phyloP scores from a whole-genome alignment of 805 yeast genomes.

The Ogataea ramenticola region DNA sequence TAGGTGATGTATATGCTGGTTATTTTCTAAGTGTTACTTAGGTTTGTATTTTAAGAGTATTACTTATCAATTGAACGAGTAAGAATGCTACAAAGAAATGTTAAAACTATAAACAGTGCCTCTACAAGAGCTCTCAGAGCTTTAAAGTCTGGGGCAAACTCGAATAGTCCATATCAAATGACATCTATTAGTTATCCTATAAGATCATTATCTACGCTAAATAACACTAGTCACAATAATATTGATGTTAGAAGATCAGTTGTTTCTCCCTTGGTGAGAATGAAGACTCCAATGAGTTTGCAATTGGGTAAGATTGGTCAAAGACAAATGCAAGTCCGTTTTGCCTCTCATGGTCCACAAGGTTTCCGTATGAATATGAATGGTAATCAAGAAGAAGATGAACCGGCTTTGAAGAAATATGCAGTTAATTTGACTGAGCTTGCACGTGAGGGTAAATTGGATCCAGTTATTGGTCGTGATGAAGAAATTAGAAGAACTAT shows the following conservation, averaged over 20 bases:
- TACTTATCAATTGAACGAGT: no score
- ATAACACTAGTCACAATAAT: neutral
- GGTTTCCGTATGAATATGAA: constrained; percentile 25
- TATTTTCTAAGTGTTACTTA: no score
- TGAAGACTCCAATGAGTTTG: neutral
- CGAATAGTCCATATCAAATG: neutral
- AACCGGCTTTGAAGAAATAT: constrained; percentile 75
- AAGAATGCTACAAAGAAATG: neutral
- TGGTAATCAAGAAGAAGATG: constrained; percentile 33
- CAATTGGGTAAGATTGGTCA: neutral
- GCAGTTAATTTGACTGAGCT: constrained; percentile 83
- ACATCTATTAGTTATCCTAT: neutral
- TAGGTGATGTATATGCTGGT: no score
- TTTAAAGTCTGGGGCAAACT: neutral
- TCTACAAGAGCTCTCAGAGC: neutral
- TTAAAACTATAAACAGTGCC: neutral
- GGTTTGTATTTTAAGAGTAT: no score
- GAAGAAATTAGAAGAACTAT: constrained; percentile 91
- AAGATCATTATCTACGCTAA: neutral
- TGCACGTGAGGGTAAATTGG: constrained; percentile 85
- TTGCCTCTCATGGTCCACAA: constrained; percentile 1
- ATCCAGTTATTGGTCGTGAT: constrained; percentile 96
- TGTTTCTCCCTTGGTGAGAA: neutral
- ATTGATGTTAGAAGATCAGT: neutral
- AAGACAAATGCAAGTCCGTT: no score